Evolutionary conservation across 2,329 filamentous ascomycete genomes (phyloP), one percentile per base, ranked within the genome.

Genomic region (Paraphoma sp.): DNA sequence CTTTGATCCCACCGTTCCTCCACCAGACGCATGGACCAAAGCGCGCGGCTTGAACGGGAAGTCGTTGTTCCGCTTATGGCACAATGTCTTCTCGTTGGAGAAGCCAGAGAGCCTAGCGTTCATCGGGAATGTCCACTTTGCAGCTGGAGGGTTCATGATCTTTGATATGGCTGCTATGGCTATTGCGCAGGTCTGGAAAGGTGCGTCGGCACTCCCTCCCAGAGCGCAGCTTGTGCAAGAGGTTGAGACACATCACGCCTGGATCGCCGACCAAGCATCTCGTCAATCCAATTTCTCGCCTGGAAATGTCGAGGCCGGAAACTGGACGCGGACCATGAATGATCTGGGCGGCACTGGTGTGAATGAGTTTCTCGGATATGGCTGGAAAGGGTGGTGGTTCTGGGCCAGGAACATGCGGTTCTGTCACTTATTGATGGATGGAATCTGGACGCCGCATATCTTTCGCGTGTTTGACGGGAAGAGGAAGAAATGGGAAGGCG

Each of bases 151-250:
- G 3, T 68, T 69, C 36, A 57, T 61, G 10, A 56, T 63, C 8
- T 69, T 64, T 45, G 81, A 83, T 54, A 67, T 84, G 38, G 75
- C 74, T 4, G 69, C 76, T 40, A 82, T 81, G 80, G 78, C 77
- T 1, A 62, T 83, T 6, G 76, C 78, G 0, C 80, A 82, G 52
- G 66, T 81, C 14, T 84, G 78, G 76, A 72, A 74, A 4, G 79
- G 77, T 1, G 71, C 68, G 2, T 75, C 74, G 0, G 18, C 47
- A 0, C 72, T 84, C 0, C 82, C 81, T 0, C 55, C 75, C 0
- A 45, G 50, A 1, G 30, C 48, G 0, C 71, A 71, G 1, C 83
- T 83, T 56, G 28, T 51, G 2, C 14, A 17, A 2, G 57, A 53
- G 2, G 60, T 68, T 1, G 38, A 53, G 7, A 30, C 51, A 10